phyloP scores from a whole-genome alignment of 306 rosid genomes.

The Hippophae tibetana region DNA sequence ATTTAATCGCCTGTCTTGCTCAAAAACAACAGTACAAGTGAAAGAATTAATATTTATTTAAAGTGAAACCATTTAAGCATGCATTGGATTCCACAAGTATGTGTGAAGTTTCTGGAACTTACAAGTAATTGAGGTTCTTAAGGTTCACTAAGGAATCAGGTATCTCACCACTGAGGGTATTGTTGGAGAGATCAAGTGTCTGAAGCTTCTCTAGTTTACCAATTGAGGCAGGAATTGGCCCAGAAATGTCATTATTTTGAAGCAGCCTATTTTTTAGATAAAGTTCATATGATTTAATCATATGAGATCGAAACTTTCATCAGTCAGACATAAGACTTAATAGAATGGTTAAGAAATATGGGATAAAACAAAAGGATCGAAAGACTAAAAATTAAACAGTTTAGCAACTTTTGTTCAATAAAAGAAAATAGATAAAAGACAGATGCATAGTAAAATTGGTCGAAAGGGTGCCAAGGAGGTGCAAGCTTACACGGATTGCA shows the following conservation, averaged over 20 bases:
- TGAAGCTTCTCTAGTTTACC: slow-evolving; percentile 81
- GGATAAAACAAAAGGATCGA: too few species aligned
- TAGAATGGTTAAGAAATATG: too few species aligned
- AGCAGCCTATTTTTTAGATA: slow-evolving; percentile 51
- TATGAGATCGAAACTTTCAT: slow-evolving; percentile 4
- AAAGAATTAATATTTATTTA: slow-evolving; percentile 19
- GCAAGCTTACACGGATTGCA: slow-evolving; percentile 79
- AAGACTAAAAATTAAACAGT: too few species aligned
- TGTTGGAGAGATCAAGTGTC: slow-evolving; percentile 92
- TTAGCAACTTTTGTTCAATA: too few species aligned
- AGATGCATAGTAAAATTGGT: slow-evolving; percentile 1
- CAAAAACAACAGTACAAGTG: slow-evolving; percentile 15
- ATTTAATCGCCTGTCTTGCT: slow-evolving; percentile 70
- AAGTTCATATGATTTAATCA: not conserved
- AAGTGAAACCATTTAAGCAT: slow-evolving; percentile 3
- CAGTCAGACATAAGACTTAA: not conserved
- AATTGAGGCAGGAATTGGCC: slow-evolving; percentile 63
- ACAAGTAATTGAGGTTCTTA: slow-evolving; percentile 81
- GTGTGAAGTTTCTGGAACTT: slow-evolving; percentile 29
- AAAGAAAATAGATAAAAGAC: not conserved
- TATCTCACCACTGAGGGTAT: slow-evolving; percentile 55
- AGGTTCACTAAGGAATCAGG: slow-evolving; percentile 80
- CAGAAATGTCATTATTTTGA: slow-evolving; percentile 86
- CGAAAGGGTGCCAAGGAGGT: slow-evolving; percentile 4
- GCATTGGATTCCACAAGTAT: slow-evolving; percentile 12